Conservation (phyloP, 106 monocot species). For the Xerophyta viscosa region DNA sequence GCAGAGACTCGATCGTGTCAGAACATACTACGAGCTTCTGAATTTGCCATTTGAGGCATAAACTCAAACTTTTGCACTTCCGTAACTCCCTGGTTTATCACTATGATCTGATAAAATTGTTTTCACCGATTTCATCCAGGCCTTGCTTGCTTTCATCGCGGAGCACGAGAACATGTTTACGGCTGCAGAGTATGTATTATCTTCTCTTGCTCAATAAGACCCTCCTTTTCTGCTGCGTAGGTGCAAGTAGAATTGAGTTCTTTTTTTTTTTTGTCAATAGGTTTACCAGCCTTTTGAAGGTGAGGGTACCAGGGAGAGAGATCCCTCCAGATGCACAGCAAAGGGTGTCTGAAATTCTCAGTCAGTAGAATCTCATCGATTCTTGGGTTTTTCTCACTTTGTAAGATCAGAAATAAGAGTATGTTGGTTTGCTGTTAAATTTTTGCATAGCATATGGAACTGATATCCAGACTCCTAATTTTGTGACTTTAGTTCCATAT, state of each 20-base stretch:
- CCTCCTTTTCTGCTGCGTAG: background rate
- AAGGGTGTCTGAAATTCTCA: slow-evolving; percentile 40
- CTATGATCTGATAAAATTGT: background rate
- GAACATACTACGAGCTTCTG: slow-evolving; percentile 87
- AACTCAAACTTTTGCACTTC: background rate
- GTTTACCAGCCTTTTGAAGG: slow-evolving; percentile 39
- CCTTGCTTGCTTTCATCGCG: slow-evolving; percentile 79
- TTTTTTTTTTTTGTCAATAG: background rate
- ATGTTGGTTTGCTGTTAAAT: too few relatives aligned
- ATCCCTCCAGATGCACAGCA: slow-evolving; percentile 71
- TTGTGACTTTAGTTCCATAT: too few relatives aligned
- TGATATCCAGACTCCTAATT: too few relatives aligned
- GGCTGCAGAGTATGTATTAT: slow-evolving; percentile 69
- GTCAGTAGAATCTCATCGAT: slow-evolving; percentile 22
- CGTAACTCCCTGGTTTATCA: background rate
- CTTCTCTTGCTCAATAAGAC: background rate
- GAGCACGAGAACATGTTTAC: slow-evolving; percentile 78
- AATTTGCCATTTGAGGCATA: slow-evolving; percentile 90
- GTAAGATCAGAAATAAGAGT: too few relatives aligned
- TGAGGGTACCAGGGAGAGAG: slow-evolving; percentile 84
- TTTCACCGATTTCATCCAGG: slow-evolving; percentile 26
- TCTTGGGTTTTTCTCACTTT: too few relatives aligned
- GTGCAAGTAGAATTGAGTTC: background rate
- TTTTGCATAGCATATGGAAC: too few relatives aligned
- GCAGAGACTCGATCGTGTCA: slow-evolving; percentile 83